Evolutionary conservation across 2,329 filamentous ascomycete genomes (phyloP), one percentile per base, ranked within the genome.

Genomic region (Aspergillus sp.): DNA sequence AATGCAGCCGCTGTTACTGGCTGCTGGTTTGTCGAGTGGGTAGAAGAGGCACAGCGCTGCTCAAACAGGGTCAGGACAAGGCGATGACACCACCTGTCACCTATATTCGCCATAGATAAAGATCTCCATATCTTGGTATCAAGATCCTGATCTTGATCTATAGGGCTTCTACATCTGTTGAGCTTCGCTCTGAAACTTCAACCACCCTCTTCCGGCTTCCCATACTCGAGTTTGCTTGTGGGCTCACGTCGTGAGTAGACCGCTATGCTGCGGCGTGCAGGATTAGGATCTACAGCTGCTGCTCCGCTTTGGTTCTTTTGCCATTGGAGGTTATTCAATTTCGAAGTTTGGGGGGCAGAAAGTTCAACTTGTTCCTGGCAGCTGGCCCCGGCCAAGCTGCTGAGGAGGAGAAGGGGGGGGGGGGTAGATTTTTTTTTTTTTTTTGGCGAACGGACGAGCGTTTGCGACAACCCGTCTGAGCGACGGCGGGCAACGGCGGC

Each of bases 331-430:
- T 17, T 41, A 43, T 43, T 15, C 45, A 43, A 25, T 25, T 45
- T 60, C 54, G 55, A 45, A 38, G 34, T 41, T 41, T 41, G 34
- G 55, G 28, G 51, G 46, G 9, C 7, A 34, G 31, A 55, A 50
- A 51, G 45, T 56, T 56, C 28, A 61, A 46, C 54, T 58, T 59
- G 64, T 59, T 51, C 52, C 60, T 38, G 60, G 62, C 62, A 58
- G 60, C 59, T 59, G 52, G 48, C 34, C 34, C 25, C 41, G 19
- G 34, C 51, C 57, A 48, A 56, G 51, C 43, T 22, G 57, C 25
- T 19, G 51, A 15, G 22, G 17, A 17, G 25, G 57, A 28, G 45
- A 23, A 25, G 23, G 38, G 57, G 41, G 45, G 31, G 19, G 19
- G 19, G 19, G 19, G 19, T 1, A 19, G 19, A 19, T 19, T 19